Evolutionary conservation across 176 grass and related monocot species (phyloP).

Genomic region (Triticum aestivum): DNA sequence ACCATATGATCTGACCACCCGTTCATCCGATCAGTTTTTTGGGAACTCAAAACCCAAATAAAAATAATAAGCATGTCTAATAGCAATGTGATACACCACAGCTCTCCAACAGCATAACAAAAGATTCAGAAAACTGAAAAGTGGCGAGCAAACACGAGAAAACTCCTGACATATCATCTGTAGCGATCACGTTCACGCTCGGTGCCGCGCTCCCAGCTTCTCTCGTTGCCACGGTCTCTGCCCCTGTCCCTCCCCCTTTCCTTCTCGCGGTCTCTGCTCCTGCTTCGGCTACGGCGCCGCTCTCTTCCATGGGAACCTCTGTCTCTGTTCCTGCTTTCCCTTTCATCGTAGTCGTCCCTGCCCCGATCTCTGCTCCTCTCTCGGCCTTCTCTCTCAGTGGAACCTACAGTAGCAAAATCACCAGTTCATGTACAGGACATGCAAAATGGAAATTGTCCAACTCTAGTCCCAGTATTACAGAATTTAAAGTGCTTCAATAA

Average conservation of each 20-base stretch:
- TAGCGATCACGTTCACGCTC: constrained; percentile 39
- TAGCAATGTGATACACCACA: not conserved
- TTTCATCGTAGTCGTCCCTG: constrained; percentile 40
- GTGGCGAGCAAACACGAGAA: not conserved
- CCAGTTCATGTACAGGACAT: not conserved
- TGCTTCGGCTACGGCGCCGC: constrained; percentile 47
- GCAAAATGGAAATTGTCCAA: not conserved
- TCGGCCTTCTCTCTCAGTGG: constrained; percentile 36
- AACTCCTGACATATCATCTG: constrained; percentile 13
- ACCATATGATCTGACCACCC: no score
- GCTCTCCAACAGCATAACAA: not conserved
- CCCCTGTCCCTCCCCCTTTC: constrained; percentile 60
- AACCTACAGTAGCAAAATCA: constrained; percentile 19
- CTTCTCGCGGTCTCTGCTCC: constrained; percentile 53
- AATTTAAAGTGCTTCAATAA: not conserved
- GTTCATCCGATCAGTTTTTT: no score
- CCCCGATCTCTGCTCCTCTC: constrained; percentile 51
- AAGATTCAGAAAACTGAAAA: constrained; percentile 10
- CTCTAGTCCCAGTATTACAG: not conserved
- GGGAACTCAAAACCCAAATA: not conserved
- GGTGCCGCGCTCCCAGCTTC: constrained; percentile 38
- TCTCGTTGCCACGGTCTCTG: constrained; percentile 43
- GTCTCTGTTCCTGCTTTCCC: constrained; percentile 48
- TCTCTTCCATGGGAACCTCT: constrained; percentile 54
- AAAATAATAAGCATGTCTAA: not conserved